These are phyloP conservation scores for Candida labiduridarum DNA, from an alignment of 1,139 yeast species.

Conservation along the genomic window DNA sequence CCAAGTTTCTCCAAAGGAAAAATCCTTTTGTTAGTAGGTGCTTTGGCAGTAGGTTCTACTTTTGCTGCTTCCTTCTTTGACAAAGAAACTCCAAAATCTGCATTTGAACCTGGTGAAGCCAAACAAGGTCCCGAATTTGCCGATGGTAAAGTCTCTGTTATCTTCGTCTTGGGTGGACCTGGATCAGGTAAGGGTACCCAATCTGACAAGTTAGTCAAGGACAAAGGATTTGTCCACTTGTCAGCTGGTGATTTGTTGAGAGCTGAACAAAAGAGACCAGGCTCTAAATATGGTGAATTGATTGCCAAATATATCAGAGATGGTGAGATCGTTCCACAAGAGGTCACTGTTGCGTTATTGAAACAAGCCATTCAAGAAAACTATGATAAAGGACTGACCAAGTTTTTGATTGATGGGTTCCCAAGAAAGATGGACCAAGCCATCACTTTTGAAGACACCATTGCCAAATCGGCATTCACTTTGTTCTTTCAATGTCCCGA, in stretches of 20 bases:
- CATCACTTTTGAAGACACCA: constrained; percentile 77
- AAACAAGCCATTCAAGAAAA: constrained; percentile 73
- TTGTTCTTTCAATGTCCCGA: constrained; percentile 96
- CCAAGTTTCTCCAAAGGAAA: constrained; percentile 21
- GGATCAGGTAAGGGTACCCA: constrained; percentile 99
- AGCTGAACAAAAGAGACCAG: constrained; percentile 84
- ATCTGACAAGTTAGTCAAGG: constrained; percentile 79
- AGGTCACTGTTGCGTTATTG: constrained; percentile 83
- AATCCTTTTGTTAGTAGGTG: constrained; percentile 35
- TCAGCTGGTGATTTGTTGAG: constrained; percentile 95
- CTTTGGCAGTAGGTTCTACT: constrained; percentile 51
- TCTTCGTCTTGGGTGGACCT: constrained; percentile 88
- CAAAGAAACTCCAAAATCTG: constrained; percentile 48
- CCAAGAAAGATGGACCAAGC: constrained; percentile 99
- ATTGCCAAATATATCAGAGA: constrained; percentile 84
- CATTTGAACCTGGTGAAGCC: constrained; percentile 45
- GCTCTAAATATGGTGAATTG: constrained; percentile 82
- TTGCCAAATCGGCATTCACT: constrained; percentile 76
- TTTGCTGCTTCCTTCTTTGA: constrained; percentile 45
- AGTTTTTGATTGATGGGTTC: constrained; percentile 90
- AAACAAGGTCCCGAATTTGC: constrained; percentile 47
- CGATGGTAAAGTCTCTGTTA: constrained; percentile 68
- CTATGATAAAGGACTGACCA: constrained; percentile 49
- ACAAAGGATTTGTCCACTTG: constrained; percentile 81
- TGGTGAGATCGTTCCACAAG: constrained; percentile 94